These are phyloP conservation scores for Pseudogymnoascus sp. DNA, from an alignment of 2,329 filamentous ascomycete genomes.

Conservation along the genomic window DNA sequence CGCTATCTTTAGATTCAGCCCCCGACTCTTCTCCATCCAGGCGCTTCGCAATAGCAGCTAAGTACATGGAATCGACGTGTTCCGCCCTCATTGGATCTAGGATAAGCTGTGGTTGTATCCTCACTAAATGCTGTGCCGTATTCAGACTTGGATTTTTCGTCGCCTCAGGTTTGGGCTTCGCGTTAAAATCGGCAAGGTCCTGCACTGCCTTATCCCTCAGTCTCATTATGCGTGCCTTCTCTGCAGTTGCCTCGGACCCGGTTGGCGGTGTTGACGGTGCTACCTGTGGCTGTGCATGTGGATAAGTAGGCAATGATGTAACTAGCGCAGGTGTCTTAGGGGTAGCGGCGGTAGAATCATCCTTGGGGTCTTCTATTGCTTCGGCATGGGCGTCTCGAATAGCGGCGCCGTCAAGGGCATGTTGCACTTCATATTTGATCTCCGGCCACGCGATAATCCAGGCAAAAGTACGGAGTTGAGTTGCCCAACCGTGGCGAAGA, in stretches of 20 bases:
- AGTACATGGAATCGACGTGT: slow-evolving; percentile 66
- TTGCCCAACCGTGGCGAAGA: slow-evolving; percentile 86
- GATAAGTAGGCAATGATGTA: not conserved
- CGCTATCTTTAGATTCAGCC: slow-evolving; percentile 13
- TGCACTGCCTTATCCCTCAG: slow-evolving; percentile 47
- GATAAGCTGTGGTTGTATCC: slow-evolving; percentile 58
- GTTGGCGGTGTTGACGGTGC: slow-evolving; percentile 28
- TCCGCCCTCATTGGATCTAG: slow-evolving; percentile 71
- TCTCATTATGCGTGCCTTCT: slow-evolving; percentile 52
- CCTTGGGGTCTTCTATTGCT: slow-evolving; percentile 24
- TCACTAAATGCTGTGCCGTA: slow-evolving; percentile 46
- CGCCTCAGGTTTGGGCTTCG: slow-evolving; percentile 33
- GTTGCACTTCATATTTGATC: slow-evolving; percentile 72
- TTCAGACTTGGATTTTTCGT: slow-evolving; percentile 51
- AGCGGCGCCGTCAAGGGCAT: slow-evolving; percentile 59
- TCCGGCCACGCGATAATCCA: slow-evolving; percentile 79
- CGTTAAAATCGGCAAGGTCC: slow-evolving; percentile 36
- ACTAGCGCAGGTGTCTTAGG: not conserved
- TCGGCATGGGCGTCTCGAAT: slow-evolving; percentile 29
- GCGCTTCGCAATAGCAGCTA: slow-evolving; percentile 49
- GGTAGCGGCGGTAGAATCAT: slow-evolving; percentile 5
- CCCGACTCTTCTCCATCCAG: slow-evolving; percentile 25
- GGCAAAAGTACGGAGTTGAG: slow-evolving; percentile 82
- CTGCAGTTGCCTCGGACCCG: slow-evolving; percentile 48
- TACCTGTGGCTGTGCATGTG: slow-evolving; percentile 10